Evolutionary conservation across 2,329 filamentous ascomycete genomes (phyloP), one percentile per base, ranked within the genome.

Genomic region (Cladosporium cucumerinum): DNA sequence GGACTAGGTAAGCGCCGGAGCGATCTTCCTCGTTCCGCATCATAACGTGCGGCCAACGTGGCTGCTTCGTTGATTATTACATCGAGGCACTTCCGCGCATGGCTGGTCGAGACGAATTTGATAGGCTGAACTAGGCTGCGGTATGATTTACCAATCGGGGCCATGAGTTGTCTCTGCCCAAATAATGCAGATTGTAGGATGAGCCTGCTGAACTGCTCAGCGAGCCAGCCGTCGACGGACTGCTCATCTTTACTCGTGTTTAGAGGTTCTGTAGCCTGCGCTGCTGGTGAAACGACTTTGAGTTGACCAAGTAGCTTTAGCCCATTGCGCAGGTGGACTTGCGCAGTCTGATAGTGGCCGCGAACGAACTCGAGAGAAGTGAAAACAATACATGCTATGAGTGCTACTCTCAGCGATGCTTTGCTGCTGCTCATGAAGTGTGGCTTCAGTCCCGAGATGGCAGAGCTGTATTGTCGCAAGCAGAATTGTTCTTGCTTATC

Each of bases 281-380:
- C 28, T 6, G 58, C 46, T 16, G 21, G 21, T n/a, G 49, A 49
- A 12, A 65, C 57, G 16, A 61, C 58, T 25, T 72, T 68, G 14
- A 70, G 68, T 32, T 75, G 71, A 14, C 65, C 66, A 1, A 82
- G 67, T 14, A 82, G 68, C 51, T 71, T 77, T 4, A 82, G 63
- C 0, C 82, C 82, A 48, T 74, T 81, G n/a, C 75, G 74, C 7
- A 84, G 73, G 68, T 84, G 82, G 4, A 70, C 68, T 32, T 78
- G 75, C 14, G 76, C 79, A 0, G 76, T 70, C 7, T 69, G 66
- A 43, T 78, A 79, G 21, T 76, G 75, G 2, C 79, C 80, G 5
- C 77, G 74, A 5, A 81, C 67, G 26, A 77, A 75, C 57, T 82
- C 80, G 46, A 81, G 64, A 39, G 72, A 76, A 2, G 78, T 72